Conservation (phyloP, 2,329 filamentous ascomycete species). For the Graphilbum ipis-grandicollis region DNA sequence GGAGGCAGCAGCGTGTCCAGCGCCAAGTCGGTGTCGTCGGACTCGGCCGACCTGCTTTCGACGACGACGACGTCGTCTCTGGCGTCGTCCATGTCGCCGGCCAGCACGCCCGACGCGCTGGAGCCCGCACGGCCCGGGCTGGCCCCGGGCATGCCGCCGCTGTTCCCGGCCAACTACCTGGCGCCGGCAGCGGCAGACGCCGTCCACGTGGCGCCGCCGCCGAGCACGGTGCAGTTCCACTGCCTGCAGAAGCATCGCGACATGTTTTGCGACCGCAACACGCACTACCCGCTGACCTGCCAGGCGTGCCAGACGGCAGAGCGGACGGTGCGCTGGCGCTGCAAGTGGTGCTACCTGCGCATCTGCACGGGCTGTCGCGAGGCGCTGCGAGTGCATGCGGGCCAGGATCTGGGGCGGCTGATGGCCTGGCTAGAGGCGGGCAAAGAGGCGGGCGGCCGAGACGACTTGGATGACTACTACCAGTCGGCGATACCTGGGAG, state of each 20-base stretch:
- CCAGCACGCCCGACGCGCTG: neutral
- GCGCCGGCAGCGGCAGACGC: constrained; percentile 14
- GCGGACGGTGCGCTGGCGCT: constrained; percentile 25
- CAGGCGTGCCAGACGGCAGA: constrained; percentile 32
- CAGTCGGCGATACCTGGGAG: neutral
- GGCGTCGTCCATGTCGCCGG: too few relatives aligned
- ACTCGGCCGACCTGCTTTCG: neutral
- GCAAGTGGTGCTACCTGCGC: constrained; percentile 31
- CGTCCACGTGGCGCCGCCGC: constrained; percentile 23
- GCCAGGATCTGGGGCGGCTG: constrained; percentile 24
- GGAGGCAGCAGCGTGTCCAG: neutral
- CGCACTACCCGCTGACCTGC: constrained; percentile 32
- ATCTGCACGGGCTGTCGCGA: constrained; percentile 31
- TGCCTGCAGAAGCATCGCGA: constrained; percentile 30
- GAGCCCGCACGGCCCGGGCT: constrained; percentile 2
- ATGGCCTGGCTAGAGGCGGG: constrained; percentile 14
- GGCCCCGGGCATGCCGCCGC: constrained; percentile 8
- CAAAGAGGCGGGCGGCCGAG: neutral
- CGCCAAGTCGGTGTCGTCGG: neutral
- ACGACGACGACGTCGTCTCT: too few relatives aligned
- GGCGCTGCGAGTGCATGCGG: constrained; percentile 21
- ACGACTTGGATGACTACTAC: neutral
- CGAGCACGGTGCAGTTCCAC: constrained; percentile 21
- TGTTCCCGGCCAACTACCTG: constrained; percentile 12
- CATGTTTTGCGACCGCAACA: constrained; percentile 31